A percentile compares a stretch with the other conserved stretches of the same genome.
phyloP scores from a whole-genome alignment of 345 rosid genomes.

The Iberis pinnata region DNA sequence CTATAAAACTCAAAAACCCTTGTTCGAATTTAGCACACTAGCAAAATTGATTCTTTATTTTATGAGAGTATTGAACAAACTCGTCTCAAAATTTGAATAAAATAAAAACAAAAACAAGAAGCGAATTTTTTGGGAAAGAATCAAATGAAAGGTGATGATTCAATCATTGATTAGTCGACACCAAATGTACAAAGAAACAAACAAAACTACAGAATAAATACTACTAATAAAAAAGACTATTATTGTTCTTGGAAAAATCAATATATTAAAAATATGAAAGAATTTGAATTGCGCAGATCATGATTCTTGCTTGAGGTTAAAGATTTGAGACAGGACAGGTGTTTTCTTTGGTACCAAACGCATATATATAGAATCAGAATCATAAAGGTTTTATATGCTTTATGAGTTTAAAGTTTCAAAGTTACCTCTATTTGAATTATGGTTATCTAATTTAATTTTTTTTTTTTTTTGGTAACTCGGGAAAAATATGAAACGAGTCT shows the following conservation, averaged over 20 bases:
- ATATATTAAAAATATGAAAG: not conserved
- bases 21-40: too few relatives aligned
- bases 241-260: not conserved
- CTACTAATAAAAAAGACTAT: not conserved
- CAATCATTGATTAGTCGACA: constrained; percentile 6
- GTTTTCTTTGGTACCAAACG: too few relatives aligned
- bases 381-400: too few relatives aligned
- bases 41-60: not conserved
- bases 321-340: not conserved
- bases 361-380: too few relatives aligned
- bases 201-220: constrained; percentile 8
- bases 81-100: not conserved
- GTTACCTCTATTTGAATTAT: too few relatives aligned
- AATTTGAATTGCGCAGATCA: constrained; percentile 1
- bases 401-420: too few relatives aligned
- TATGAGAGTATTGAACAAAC: not conserved
- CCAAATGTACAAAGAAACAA: constrained; percentile 6
- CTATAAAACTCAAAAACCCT: too few relatives aligned
- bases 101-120: too few relatives aligned
- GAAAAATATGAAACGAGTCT: too few relatives aligned
- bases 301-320: constrained; percentile 30
- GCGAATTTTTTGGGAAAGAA: not conserved
- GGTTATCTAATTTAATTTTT: too few relatives aligned
- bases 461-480: too few relatives aligned
- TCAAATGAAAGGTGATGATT: not conserved